Evolutionary conservation across 495 filamentous ascomycete species (phyloP).

Genomic region (Collariella sp.): DNA sequence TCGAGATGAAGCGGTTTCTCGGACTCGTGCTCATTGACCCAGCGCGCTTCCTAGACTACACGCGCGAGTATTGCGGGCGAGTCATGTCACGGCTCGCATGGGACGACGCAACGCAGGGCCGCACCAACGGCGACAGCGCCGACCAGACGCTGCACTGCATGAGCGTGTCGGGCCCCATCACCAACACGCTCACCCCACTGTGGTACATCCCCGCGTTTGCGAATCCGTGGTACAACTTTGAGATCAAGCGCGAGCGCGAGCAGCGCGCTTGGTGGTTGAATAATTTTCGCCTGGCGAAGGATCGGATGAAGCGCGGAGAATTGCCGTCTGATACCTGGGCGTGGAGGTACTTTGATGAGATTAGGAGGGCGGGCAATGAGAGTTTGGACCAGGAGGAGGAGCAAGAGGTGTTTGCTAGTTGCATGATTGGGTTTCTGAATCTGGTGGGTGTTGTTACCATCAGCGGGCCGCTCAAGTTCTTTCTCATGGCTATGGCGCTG

Average conservation of each 20-base stretch:
- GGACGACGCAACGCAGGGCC: conserved; percentile 39
- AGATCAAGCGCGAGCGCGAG: conserved; percentile 32
- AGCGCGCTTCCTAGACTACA: conserved; percentile 36
- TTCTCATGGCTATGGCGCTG: conserved; percentile 42
- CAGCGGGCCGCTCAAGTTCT: conserved; percentile 39
- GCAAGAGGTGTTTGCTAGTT: conserved; percentile 39
- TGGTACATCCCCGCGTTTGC: conserved; percentile 33
- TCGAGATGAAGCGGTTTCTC: conserved; percentile 37
- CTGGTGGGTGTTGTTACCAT: conserved; percentile 43
- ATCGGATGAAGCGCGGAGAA: conserved; percentile 29
- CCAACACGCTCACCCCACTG: conserved; percentile 40
- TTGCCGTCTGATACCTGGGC: conserved; percentile 39
- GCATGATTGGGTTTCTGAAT: conserved; percentile 42
- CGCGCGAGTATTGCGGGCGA: conserved; percentile 39
- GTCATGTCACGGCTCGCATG: conserved; percentile 42
- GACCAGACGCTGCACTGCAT: conserved; percentile 40
- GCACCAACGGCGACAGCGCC: conserved; percentile 36
- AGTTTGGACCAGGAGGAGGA: conserved; percentile 30
- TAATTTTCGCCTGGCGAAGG: conserved; percentile 33
- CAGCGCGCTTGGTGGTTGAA: conserved; percentile 40
- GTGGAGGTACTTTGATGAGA: conserved; percentile 38
- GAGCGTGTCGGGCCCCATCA: conserved; percentile 41
- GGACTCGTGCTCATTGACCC: conserved; percentile 38
- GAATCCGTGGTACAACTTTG: conserved; percentile 41
- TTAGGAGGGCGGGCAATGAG: conserved; percentile 31